Evolutionary conservation across 257 asterid species (phyloP).

Genomic region (Solanum okadae): DNA sequence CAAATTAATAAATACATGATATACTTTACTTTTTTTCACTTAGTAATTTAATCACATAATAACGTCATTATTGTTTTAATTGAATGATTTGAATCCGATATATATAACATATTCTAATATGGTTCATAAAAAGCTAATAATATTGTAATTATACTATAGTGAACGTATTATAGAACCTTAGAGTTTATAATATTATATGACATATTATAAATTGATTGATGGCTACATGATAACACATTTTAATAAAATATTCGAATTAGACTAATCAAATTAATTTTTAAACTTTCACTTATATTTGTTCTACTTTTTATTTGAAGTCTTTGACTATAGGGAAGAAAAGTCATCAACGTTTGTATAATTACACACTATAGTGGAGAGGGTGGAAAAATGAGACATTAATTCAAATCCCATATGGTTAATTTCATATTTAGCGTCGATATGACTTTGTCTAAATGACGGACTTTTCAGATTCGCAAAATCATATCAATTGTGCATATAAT

Average conservation of each 20-base stretch:
- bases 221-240: not conserved
- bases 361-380: not conserved
- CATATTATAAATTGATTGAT: not conserved
- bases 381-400: not conserved
- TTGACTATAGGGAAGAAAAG: not conserved
- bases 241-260: not conserved
- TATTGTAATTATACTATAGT: not conserved
- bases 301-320: not conserved
- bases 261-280: not conserved
- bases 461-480: fast-evolving
- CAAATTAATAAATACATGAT: not conserved
- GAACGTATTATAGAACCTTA: not conserved
- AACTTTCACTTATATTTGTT: not conserved
- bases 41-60: not conserved
- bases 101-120: not conserved
- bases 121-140: not conserved
- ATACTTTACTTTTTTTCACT: not conserved
- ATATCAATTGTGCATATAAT: not conserved
- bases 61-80: not conserved
- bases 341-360: not conserved
- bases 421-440: not conserved
- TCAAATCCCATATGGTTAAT: not conserved
- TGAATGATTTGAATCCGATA: not conserved
- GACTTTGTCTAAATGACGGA: not conserved
- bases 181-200: not conserved